Evolutionary conservation across 768 basidiomycete species (phyloP).

Genomic region (Porphyrellus cyaneotinctus): DNA sequence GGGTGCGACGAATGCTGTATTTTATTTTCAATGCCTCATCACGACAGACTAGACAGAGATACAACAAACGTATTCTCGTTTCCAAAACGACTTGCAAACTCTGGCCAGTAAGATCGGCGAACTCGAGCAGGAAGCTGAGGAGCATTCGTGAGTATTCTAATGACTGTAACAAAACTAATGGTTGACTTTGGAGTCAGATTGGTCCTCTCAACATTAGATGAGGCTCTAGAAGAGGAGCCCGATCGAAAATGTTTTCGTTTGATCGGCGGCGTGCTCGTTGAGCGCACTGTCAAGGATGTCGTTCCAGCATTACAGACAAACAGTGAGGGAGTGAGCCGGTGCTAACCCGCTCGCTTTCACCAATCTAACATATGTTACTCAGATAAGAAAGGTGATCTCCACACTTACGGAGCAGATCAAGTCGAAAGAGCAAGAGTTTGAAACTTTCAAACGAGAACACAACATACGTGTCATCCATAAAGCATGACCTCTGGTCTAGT

Average conservation of each 20-base stretch:
- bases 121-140: slow-evolving; percentile 92
- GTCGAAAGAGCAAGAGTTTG: slow-evolving; percentile 79
- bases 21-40: slow-evolving; percentile 29
- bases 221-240: slow-evolving; percentile 78
- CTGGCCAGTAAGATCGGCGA: slow-evolving; percentile 94
- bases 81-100: slow-evolving; percentile 87
- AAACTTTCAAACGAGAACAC: slow-evolving; percentile 73
- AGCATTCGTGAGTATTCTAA: slow-evolving; percentile 68
- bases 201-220: slow-evolving; percentile 82
- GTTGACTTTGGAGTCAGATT: slow-evolving; percentile 46
- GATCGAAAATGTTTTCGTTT: slow-evolving; percentile 94
- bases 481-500: slow-evolving; percentile 17
- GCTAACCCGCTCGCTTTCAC: neutral
- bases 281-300: slow-evolving; percentile 93
- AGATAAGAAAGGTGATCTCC: slow-evolving; percentile 82
- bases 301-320: slow-evolving; percentile 89
- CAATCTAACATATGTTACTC: slow-evolving; percentile 13
- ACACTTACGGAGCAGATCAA: slow-evolving; percentile 86
- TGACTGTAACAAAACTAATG: neutral
- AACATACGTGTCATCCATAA: slow-evolving; percentile 59
- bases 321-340: slow-evolving; percentile 66
- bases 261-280: slow-evolving; percentile 93
- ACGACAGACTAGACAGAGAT: slow-evolving; percentile 65
- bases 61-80: slow-evolving; percentile 73
- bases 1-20: slow-evolving; percentile 43